These are phyloP conservation scores for Erysimum cheiranthoides DNA, from an alignment of 345 rosid genomes.

Conservation along the genomic window DNA sequence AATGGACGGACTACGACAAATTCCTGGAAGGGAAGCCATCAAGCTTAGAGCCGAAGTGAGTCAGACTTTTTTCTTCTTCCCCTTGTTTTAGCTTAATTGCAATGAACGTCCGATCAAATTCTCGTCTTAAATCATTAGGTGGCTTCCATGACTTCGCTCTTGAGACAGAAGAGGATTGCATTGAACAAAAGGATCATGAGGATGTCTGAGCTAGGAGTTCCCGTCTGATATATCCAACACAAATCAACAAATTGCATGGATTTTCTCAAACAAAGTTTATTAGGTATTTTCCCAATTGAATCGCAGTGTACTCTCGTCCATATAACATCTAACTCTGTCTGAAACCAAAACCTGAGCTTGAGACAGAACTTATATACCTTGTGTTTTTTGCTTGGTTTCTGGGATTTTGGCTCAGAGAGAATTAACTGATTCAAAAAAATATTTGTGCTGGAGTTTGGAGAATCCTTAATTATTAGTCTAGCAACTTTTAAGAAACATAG, in stretches of 20 bases:
- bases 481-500: slow-evolving; percentile 15
- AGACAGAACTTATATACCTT: slow-evolving; percentile 12
- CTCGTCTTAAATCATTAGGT: slow-evolving; percentile 52
- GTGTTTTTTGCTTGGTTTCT: slow-evolving; percentile 2
- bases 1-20: slow-evolving; percentile 90
- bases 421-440: neutral
- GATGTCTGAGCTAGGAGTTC: slow-evolving; percentile 83
- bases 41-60: slow-evolving; percentile 94
- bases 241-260: slow-evolving; percentile 16
- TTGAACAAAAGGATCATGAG: slow-evolving; percentile 73
- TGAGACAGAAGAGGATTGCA: slow-evolving; percentile 63
- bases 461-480: neutral
- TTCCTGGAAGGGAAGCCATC: slow-evolving; percentile 88
- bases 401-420: slow-evolving; percentile 1
- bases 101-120: neutral
- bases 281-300: slow-evolving; percentile 28
- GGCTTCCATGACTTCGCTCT: slow-evolving; percentile 74
- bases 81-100: slow-evolving; percentile 5
- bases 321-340: slow-evolving; percentile 31
- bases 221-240: slow-evolving; percentile 52
- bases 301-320: slow-evolving; percentile 15
- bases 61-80: neutral
- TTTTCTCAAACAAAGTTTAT: neutral
- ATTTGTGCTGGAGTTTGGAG: neutral
- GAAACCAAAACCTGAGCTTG: slow-evolving; percentile 30